Conservation (phyloP, 2,329 filamentous ascomycete species). For the Sporothrix globosa region DNA sequence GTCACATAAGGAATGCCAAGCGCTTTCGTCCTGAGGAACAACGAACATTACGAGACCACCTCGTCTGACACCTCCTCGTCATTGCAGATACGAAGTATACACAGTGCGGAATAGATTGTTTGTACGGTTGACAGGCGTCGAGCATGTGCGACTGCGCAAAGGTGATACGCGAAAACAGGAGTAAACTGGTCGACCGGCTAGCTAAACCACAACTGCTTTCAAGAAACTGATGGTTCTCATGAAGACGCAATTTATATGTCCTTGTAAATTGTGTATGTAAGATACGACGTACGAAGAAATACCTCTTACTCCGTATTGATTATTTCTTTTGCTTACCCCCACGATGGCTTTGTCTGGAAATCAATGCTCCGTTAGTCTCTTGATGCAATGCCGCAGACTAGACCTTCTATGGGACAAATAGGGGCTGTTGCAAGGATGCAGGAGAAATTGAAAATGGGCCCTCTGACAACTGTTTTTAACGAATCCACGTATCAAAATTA, state of each 20-base stretch:
- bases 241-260: no score
- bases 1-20: conserved; percentile 16
- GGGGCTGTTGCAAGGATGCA: conserved; percentile 20
- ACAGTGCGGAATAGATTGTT: neutral
- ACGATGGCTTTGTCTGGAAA: neutral
- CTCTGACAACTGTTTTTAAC: neutral
- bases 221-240: no score
- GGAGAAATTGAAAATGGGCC: conserved; percentile 29
- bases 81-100: conserved; percentile 15
- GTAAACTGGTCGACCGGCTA: no score
- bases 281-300: no score
- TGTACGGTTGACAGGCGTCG: neutral
- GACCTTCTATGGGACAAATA: conserved; percentile 21
- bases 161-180: no score
- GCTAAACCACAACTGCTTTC: no score
- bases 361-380: neutral
- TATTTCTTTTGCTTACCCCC: neutral
- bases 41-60: conserved; percentile 20
- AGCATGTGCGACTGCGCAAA: neutral
- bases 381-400: conserved; percentile 30
- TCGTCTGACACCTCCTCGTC: neutral
- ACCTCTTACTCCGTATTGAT: neutral
- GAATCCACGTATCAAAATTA: neutral
- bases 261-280: no score
- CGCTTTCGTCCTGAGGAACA: neutral